These are phyloP conservation scores for Dactylonectria estremocensis DNA, from an alignment of 2,329 filamentous ascomycete genomes.

Conservation along the genomic window DNA sequence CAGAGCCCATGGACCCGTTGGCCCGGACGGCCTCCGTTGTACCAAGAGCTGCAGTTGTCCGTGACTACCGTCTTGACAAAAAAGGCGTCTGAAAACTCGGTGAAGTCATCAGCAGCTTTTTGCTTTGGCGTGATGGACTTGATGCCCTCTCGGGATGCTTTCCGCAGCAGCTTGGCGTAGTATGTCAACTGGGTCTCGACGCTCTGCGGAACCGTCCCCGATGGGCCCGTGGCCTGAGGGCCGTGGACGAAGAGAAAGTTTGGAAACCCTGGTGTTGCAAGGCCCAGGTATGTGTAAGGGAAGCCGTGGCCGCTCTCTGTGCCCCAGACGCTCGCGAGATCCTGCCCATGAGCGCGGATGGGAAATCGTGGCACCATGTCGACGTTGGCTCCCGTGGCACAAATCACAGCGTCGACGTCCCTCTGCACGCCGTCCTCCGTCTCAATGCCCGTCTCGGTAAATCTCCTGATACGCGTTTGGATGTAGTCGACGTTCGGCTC, in stretches of 20 bases:
- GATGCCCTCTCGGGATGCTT: constrained; percentile 77
- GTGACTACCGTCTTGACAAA: constrained; percentile 69
- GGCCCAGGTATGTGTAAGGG: constrained; percentile 77
- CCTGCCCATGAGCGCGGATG: constrained; percentile 68
- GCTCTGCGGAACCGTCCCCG: constrained; percentile 77
- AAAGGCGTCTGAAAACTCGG: constrained; percentile 71
- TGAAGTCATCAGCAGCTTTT: constrained; percentile 75
- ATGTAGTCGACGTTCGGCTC: constrained; percentile 76
- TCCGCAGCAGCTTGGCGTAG: constrained; percentile 77
- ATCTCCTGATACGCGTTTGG: constrained; percentile 68
- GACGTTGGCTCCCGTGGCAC: constrained; percentile 77
- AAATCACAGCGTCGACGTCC: constrained; percentile 76
- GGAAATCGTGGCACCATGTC: constrained; percentile 73
- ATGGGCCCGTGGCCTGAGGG: constrained; percentile 71
- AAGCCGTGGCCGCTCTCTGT: constrained; percentile 70
- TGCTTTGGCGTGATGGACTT: constrained; percentile 71
- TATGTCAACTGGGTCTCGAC: constrained; percentile 78
- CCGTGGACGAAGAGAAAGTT: constrained; percentile 78
- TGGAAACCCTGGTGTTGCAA: constrained; percentile 75
- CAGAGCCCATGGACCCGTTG: constrained; percentile 77
- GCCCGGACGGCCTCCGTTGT: constrained; percentile 76
- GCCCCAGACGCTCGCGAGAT: constrained; percentile 71
- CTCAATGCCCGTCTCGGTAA: constrained; percentile 73
- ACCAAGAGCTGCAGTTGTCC: constrained; percentile 80
- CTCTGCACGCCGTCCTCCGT: constrained; percentile 70